A percentile compares a stretch with the other conserved stretches of the same genome.
These are phyloP conservation scores for Rhododendron molle DNA, from an alignment of 148 eudicot genomes.

Conservation along the genomic window DNA sequence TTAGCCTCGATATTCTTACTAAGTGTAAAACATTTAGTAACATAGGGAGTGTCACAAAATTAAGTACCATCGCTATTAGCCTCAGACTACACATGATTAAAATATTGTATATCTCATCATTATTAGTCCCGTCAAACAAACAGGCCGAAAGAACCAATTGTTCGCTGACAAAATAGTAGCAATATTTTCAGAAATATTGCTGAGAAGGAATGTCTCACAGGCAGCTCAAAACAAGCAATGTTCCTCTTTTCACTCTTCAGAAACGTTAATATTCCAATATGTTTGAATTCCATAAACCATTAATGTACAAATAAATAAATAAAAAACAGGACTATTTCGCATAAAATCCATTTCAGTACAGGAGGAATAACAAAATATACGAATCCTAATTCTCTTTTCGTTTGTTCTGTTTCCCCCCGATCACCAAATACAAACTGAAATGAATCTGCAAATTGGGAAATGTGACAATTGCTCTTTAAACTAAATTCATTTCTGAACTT, in stretches of 20 bases:
- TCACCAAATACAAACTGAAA: neutral
- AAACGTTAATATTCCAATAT: neutral
- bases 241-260: neutral
- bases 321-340: neutral
- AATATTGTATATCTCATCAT: neutral
- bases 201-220: neutral
- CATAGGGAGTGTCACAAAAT: no score
- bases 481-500: conserved; percentile 32
- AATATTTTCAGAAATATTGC: neutral
- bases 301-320: neutral
- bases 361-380: neutral
- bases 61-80: neutral
- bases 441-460: conserved; percentile 11
- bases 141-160: neutral
- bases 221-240: neutral
- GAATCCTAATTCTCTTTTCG: neutral
- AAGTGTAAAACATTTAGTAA: no score
- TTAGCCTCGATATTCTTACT: neutral
- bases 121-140: neutral
- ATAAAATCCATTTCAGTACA: neutral
- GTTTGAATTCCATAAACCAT: neutral
- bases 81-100: neutral
- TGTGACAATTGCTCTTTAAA: conserved; percentile 12
- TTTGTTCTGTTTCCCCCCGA: neutral
- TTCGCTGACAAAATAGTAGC: neutral